Percentiles rank a stretch among this genome's conserved stretches.
phyloP scores from a whole-genome alignment of 1,139 yeast species.

The Scheffersomyces cryptocercus region DNA sequence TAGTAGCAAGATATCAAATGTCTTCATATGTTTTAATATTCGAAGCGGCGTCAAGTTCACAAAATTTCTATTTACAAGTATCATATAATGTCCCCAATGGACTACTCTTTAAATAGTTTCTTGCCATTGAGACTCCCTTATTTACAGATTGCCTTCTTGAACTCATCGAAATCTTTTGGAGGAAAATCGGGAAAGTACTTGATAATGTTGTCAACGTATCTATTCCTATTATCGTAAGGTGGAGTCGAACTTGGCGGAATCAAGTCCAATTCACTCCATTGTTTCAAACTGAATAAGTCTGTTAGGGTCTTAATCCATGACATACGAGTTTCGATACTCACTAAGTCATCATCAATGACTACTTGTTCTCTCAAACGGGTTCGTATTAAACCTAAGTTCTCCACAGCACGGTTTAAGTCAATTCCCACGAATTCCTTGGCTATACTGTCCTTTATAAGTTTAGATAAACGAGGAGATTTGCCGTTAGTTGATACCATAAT shows the following conservation, averaged over 20 bases:
- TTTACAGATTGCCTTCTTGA: conserved; percentile 14
- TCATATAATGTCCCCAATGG: no score
- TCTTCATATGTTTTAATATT: no score
- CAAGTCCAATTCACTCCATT: conserved; percentile 55
- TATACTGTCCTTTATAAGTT: conserved; percentile 61
- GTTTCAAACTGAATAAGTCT: conserved; percentile 56
- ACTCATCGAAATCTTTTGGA: conserved; percentile 37
- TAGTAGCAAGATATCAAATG: no score
- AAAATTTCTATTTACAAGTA: no score
- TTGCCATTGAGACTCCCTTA: no score
- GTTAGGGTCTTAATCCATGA: conserved; percentile 69
- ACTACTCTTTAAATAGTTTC: no score
- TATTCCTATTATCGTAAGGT: conserved; percentile 14
- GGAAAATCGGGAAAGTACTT: conserved; percentile 42
- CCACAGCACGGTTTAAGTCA: conserved; percentile 59
- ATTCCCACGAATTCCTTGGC: conserved; percentile 45
- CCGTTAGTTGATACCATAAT: conserved; percentile 86
- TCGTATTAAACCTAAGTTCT: conserved; percentile 61
- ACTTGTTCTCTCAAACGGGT: conserved; percentile 47
- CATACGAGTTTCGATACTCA: conserved; percentile 65
- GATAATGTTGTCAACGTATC: conserved; percentile 30
- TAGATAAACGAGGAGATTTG: conserved; percentile 74
- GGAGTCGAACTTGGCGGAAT: conserved; percentile 14
- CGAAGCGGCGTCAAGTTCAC: no score
- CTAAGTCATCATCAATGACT: conserved; percentile 47